These are phyloP conservation scores for Nicotiana noctiflora DNA, from an alignment of 257 asterid species.

Conservation along the genomic window DNA sequence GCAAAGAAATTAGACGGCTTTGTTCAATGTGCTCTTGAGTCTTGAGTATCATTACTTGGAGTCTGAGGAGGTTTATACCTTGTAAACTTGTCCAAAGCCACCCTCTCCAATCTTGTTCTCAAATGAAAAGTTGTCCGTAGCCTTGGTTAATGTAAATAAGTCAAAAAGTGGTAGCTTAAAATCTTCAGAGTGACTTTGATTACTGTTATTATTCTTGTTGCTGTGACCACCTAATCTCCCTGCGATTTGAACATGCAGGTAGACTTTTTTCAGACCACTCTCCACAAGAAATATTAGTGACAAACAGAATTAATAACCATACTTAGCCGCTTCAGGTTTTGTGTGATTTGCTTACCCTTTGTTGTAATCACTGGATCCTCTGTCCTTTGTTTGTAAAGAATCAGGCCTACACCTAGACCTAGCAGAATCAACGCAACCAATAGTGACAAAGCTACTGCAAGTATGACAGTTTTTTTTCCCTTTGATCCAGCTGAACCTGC, in stretches of 20 bases:
- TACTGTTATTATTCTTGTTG: neutral
- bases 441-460: constrained; percentile 5
- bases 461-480: neutral
- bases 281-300: neutral
- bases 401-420: neutral
- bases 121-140: constrained; percentile 21
- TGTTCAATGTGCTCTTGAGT: neutral
- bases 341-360: neutral
- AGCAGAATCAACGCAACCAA: neutral
- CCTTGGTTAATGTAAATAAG: constrained; percentile 17
- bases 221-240: neutral
- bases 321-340: neutral
- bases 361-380: neutral
- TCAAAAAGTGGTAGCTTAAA: constrained; percentile 21
- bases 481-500: constrained; percentile 3
- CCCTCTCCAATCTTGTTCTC: constrained; percentile 41
- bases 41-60: too few relatives aligned
- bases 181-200: constrained; percentile 8
- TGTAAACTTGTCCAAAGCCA: constrained; percentile 39
- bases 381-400: neutral
- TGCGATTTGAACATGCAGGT: neutral
- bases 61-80: constrained; percentile 15
- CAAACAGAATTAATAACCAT: neutral
- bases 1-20: neutral
- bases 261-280: neutral